Evolutionary conservation across 169 alveolate species (phyloP).

Genomic region (Toxoplasma gondii): DNA sequence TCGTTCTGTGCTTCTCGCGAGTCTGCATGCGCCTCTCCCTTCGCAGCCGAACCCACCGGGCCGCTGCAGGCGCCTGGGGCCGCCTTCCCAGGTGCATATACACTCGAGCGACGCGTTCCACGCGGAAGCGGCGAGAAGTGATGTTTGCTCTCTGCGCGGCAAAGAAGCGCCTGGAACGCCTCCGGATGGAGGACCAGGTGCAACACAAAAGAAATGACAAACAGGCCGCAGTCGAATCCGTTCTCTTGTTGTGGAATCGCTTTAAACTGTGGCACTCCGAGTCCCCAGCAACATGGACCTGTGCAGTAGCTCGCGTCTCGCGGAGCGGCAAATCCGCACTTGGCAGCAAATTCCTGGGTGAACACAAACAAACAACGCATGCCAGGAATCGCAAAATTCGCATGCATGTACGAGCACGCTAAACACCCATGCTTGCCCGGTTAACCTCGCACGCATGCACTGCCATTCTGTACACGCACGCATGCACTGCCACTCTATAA

Average conservation of each 20-base stretch:
- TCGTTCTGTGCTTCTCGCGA: too few species aligned
- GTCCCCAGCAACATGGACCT: slow-evolving; percentile 62
- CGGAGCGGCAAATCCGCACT: neutral
- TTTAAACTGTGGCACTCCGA: slow-evolving; percentile 42
- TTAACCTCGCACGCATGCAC: too few species aligned
- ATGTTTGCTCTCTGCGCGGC: neutral
- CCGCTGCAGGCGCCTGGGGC: too few species aligned
- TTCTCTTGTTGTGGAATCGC: slow-evolving; percentile 59
- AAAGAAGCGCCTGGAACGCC: neutral
- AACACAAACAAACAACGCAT: neutral
- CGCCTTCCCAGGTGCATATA: too few species aligned
- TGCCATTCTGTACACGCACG: too few species aligned
- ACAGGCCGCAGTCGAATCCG: slow-evolving; percentile 68
- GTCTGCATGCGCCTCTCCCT: too few species aligned
- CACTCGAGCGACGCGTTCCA: too few species aligned
- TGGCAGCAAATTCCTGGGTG: slow-evolving; percentile 52
- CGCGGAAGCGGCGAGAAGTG: neutral
- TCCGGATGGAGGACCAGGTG: slow-evolving; percentile 24
- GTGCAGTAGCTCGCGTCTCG: slow-evolving; percentile 24
- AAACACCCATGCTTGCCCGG: too few species aligned
- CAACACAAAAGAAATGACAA: slow-evolving; percentile 50
- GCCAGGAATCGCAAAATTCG: neutral
- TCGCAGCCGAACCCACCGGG: too few species aligned
- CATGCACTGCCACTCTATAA: too few species aligned
- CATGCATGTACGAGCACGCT: too few species aligned